Conservation (phyloP, 2,329 filamentous ascomycete genomes). For the Rhynchosporium secalis region DNA sequence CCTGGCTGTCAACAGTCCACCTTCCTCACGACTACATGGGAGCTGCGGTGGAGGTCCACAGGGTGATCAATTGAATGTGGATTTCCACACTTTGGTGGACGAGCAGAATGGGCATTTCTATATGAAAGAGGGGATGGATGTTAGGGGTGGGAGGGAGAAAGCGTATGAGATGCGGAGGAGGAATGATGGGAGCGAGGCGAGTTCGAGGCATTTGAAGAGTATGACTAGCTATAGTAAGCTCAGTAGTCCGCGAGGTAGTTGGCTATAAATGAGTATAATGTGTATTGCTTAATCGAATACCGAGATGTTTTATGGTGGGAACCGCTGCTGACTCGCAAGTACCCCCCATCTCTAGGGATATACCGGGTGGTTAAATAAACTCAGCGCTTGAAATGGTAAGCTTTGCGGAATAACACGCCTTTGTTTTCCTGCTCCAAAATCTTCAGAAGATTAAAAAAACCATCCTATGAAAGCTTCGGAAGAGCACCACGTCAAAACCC, state of each 20-base stretch:
- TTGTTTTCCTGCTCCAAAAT: no score
- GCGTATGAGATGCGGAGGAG: slow-evolving; percentile 22
- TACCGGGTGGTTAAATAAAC: no score
- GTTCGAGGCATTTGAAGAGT: slow-evolving; percentile 14
- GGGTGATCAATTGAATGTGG: slow-evolving; percentile 38
- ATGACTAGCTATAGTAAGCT: slow-evolving; percentile 31
- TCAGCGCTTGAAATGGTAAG: not conserved
- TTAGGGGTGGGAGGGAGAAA: slow-evolving; percentile 12
- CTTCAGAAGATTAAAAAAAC: no score
- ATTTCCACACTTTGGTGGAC: slow-evolving; percentile 48
- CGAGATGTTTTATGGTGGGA: not conserved
- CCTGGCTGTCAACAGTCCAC: slow-evolving; percentile 66
- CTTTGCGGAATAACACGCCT: not conserved
- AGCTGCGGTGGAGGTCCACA: slow-evolving; percentile 56
- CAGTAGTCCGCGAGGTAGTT: slow-evolving; percentile 29
- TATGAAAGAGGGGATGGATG: slow-evolving; percentile 46
- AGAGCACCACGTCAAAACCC: no score
- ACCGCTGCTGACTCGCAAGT: not conserved
- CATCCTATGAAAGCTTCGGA: no score
- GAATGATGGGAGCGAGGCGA: slow-evolving; percentile 6
- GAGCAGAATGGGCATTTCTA: slow-evolving; percentile 53
- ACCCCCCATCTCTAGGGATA: not conserved
- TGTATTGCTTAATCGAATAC: not conserved
- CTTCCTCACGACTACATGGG: slow-evolving; percentile 51
- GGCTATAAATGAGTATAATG: slow-evolving; percentile 16